phyloP scores from a whole-genome alignment of 2,329 filamentous ascomycete species.

The Colletotrichum brevisporum region DNA sequence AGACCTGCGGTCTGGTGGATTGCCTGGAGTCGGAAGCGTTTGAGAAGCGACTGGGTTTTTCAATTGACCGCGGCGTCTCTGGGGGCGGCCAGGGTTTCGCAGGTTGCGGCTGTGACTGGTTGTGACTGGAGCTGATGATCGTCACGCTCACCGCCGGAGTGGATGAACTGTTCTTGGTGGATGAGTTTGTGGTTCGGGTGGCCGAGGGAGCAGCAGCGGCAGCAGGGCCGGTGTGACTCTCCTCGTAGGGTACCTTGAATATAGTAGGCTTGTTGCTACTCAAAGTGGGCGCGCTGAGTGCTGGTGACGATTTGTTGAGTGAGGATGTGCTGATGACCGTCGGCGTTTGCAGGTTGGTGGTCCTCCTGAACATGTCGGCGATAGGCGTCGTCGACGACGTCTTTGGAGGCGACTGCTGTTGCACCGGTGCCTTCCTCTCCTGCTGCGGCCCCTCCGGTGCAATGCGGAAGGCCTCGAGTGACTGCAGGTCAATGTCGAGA shows the following conservation, averaged over 20 bases:
- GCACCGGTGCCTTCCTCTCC: neutral
- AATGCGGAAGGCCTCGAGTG: constrained; percentile 33
- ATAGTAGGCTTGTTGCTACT: neutral
- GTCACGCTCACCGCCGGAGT: constrained; percentile 12
- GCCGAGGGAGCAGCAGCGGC: neutral
- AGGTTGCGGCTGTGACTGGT: constrained; percentile 8
- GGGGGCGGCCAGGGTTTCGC: constrained; percentile 30
- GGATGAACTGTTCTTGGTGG: neutral
- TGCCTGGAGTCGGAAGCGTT: constrained; percentile 1
- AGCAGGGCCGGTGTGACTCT: constrained; percentile 10
- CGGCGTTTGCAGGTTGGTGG: neutral
- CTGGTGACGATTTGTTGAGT: neutral
- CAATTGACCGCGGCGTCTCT: neutral
- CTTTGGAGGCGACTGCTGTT: constrained; percentile 3
- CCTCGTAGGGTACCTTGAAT: constrained; percentile 1
- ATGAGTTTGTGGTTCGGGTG: neutral
- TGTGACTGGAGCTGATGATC: constrained; percentile 24
- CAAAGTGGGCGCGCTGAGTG: neutral
- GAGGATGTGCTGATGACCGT: neutral
- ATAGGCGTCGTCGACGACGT: constrained; percentile 32
- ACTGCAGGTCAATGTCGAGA: constrained; percentile 33
- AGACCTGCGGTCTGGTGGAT: constrained; percentile 7
- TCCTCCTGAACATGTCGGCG: constrained; percentile 34
- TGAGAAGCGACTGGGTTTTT: neutral
- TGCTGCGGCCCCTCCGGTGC: neutral